Evolutionary conservation across 208 protist species (phyloP).

Genomic region (Wallacemonas sp.): DNA sequence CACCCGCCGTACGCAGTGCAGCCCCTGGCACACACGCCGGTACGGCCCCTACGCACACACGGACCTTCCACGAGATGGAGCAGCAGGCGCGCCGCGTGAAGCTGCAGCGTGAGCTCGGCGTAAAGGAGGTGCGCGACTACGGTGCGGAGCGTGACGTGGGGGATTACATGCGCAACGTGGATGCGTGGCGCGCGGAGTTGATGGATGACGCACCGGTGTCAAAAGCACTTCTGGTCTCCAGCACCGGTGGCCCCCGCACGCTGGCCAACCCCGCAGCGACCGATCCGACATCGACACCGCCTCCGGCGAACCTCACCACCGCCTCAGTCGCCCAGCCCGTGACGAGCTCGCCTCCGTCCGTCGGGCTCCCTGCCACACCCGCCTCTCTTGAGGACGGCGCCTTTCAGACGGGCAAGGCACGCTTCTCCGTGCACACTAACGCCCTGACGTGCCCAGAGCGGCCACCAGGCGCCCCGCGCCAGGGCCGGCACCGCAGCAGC

Average conservation of each 20-base stretch:
- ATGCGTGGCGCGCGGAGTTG: background rate
- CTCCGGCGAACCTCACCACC: background rate
- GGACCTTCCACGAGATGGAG: constrained; percentile 22
- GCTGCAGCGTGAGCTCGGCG: constrained; percentile 21
- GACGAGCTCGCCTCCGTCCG: no score
- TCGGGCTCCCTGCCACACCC: no score
- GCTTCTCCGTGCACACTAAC: background rate
- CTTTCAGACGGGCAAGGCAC: background rate
- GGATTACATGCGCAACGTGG: constrained; percentile 20
- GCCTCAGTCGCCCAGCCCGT: no score
- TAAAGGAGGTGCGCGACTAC: constrained; percentile 23
- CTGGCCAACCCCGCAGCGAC: background rate
- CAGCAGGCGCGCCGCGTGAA: constrained; percentile 17
- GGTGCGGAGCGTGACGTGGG: constrained; percentile 28
- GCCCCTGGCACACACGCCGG: background rate
- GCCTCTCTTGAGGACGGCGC: no score
- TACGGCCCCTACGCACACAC: no score
- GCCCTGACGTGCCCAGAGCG: background rate
- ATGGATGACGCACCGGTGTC: background rate
- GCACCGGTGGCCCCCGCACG: background rate
- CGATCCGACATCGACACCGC: background rate
- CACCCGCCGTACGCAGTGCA: background rate
- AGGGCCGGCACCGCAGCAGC: no score
- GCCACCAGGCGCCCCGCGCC: no score
- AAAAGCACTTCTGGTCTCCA: background rate